Conservation (phyloP, 495 filamentous ascomycete genomes). For the Tetracladium setigerum region DNA sequence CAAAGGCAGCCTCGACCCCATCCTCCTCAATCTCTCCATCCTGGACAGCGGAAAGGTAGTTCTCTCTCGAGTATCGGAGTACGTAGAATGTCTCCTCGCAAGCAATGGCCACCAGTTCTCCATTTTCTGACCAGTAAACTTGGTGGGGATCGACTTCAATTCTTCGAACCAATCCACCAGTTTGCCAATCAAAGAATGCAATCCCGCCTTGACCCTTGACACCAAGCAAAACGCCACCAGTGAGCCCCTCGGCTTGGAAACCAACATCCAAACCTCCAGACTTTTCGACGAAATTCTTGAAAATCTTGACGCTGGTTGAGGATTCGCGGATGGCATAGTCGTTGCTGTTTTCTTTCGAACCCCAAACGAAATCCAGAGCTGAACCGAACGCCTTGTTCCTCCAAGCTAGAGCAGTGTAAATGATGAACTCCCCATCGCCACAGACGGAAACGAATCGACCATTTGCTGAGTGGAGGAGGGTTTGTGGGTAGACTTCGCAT, state of each 20-base stretch:
- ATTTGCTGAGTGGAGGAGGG: constrained; percentile 90
- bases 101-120: constrained; percentile 85
- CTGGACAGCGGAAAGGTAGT: constrained; percentile 74
- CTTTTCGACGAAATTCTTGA: constrained; percentile 96
- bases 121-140: constrained; percentile 96
- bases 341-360: constrained; percentile 94
- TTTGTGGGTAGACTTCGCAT: constrained; percentile 95
- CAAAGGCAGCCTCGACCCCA: constrained; percentile 95
- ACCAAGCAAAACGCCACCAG: constrained; percentile 84
- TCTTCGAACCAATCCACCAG: constrained; percentile 77
- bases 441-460: constrained; percentile 96
- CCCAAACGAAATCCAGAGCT: constrained; percentile 95
- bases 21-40: constrained; percentile 83
- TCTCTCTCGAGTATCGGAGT: constrained; percentile 80
- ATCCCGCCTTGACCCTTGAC: constrained; percentile 92
- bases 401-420: constrained; percentile 96
- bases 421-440: constrained; percentile 96
- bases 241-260: constrained; percentile 89
- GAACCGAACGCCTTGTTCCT: constrained; percentile 96
- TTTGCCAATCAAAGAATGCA: constrained; percentile 94
- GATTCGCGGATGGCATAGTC: constrained; percentile 97
- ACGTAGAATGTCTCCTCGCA: constrained; percentile 97
- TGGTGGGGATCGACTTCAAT: constrained; percentile 90
- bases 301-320: constrained; percentile 86
- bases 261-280: constrained; percentile 84